These are phyloP conservation scores for Hypoxylon rubiginosum DNA, from an alignment of 2,329 filamentous ascomycete genomes.

Conservation along the genomic window DNA sequence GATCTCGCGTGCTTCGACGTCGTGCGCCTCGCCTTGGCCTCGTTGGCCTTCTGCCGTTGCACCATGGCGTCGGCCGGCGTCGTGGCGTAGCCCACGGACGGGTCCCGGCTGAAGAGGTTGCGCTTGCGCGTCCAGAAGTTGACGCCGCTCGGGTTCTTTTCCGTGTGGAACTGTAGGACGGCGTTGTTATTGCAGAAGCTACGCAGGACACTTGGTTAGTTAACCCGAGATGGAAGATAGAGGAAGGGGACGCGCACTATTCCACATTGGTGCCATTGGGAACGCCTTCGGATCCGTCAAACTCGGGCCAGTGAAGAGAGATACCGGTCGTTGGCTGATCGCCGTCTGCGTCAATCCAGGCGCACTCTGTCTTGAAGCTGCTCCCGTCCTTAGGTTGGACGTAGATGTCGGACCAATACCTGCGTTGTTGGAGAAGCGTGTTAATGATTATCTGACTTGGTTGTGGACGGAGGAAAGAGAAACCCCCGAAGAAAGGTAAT, in stretches of 20 bases:
- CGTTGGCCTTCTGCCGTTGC: slow-evolving; percentile 3
- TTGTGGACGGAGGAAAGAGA: not conserved
- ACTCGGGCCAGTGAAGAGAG: slow-evolving; percentile 13
- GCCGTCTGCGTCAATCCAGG: slow-evolving; percentile 4
- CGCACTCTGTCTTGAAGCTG: slow-evolving; percentile 13
- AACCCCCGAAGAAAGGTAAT: not conserved
- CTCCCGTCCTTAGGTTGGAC: slow-evolving; percentile 1
- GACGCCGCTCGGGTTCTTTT: not conserved
- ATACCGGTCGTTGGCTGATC: slow-evolving; percentile 5
- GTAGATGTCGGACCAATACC: slow-evolving; percentile 12
- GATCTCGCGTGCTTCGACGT: slow-evolving; percentile 7
- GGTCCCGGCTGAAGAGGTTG: not conserved
- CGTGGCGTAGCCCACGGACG: slow-evolving; percentile 1
- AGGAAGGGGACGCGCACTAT: not conserved
- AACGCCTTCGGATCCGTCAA: not conserved
- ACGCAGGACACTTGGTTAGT: not conserved
- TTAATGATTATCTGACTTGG: not conserved
- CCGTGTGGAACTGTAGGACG: slow-evolving; percentile 10
- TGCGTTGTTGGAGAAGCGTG: not conserved
- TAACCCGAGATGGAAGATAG: not conserved
- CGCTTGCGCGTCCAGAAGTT: slow-evolving; percentile 3
- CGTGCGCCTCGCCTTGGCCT: slow-evolving; percentile 3
- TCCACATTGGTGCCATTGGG: not conserved
- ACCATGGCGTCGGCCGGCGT: slow-evolving; percentile 12
- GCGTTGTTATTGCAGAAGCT: slow-evolving; percentile 9